Conservation (phyloP, 2,329 filamentous ascomycete genomes). For the Mycosphaerelloides madeirae region DNA sequence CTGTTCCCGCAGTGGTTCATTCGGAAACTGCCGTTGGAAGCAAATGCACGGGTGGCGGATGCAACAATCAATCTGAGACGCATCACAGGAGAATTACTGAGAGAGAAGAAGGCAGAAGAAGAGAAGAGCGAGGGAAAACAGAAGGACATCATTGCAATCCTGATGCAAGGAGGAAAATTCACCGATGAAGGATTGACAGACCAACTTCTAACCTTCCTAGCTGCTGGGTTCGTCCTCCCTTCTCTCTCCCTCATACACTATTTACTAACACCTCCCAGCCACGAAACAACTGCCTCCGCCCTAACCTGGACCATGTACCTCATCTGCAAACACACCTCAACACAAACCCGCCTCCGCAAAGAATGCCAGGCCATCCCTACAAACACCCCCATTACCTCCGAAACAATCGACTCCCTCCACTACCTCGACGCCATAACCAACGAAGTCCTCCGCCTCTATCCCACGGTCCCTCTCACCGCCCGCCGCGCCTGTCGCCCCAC, state of each 20-base stretch:
- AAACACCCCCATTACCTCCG: constrained; percentile 39
- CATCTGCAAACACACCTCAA: constrained; percentile 52
- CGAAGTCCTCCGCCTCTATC: constrained; percentile 43
- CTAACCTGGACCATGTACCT: constrained; percentile 69
- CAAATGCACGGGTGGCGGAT: too few species aligned
- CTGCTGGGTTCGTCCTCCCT: constrained; percentile 34
- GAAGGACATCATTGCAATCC: constrained; percentile 42
- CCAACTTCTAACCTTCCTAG: constrained; percentile 53
- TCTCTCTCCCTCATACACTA: too few species aligned
- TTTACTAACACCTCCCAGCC: constrained; percentile 37
- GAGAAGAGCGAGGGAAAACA: constrained; percentile 30
- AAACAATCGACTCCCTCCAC: constrained; percentile 63
- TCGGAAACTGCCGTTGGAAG: too few species aligned
- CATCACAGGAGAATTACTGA: neutral
- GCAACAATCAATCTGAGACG: too few species aligned
- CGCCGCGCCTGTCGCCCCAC: constrained; percentile 16
- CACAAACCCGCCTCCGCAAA: constrained; percentile 41
- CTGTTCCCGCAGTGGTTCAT: too few species aligned
- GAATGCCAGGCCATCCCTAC: constrained; percentile 46
- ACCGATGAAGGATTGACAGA: constrained; percentile 48
- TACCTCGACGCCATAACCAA: constrained; percentile 73
- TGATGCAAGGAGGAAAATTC: constrained; percentile 50
- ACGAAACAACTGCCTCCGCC: constrained; percentile 71
- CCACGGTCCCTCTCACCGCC: constrained; percentile 16
- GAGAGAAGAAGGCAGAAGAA: constrained; percentile 32